Evolutionary conservation across 148 eudicot genomes (phyloP).

Genomic region (Dysphania ambrosioides): DNA sequence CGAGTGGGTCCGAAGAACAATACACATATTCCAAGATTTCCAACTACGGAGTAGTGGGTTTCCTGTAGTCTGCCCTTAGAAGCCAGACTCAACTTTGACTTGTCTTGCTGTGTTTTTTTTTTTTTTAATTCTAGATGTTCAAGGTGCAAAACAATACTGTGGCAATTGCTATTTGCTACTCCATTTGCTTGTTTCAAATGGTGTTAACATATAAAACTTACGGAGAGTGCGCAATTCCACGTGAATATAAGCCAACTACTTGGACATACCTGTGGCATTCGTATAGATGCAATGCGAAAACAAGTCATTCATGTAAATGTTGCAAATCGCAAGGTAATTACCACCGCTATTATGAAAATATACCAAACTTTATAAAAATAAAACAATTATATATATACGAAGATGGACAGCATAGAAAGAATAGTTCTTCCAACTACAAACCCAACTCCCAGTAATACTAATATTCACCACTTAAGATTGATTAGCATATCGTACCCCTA

Average conservation of each 20-base stretch:
- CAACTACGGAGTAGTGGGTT: background rate
- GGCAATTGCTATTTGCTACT: background rate
- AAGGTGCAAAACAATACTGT: too few species aligned
- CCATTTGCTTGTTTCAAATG: background rate
- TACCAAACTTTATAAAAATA: background rate
- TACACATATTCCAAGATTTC: background rate
- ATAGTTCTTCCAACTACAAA: slow-evolving; percentile 7
- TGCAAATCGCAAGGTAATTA: background rate
- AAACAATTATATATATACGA: background rate
- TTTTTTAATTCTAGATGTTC: background rate
- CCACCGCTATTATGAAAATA: too few species aligned
- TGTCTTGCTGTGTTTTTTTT: background rate
- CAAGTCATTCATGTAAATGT: background rate
- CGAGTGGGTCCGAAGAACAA: background rate
- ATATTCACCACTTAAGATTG: slow-evolving; percentile 15
- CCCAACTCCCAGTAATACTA: background rate
- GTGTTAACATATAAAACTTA: background rate
- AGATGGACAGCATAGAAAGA: slow-evolving; percentile 1
- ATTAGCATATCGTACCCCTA: background rate
- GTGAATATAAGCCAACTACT: background rate
- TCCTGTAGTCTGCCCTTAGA: background rate
- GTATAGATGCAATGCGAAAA: background rate
- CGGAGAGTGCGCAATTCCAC: background rate
- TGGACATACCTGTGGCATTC: slow-evolving; percentile 5
- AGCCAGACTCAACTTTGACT: background rate